Evolutionary conservation across 495 filamentous ascomycete genomes (phyloP), one percentile per base, ranked within the genome.

Genomic region (Penicillium coffeae): DNA sequence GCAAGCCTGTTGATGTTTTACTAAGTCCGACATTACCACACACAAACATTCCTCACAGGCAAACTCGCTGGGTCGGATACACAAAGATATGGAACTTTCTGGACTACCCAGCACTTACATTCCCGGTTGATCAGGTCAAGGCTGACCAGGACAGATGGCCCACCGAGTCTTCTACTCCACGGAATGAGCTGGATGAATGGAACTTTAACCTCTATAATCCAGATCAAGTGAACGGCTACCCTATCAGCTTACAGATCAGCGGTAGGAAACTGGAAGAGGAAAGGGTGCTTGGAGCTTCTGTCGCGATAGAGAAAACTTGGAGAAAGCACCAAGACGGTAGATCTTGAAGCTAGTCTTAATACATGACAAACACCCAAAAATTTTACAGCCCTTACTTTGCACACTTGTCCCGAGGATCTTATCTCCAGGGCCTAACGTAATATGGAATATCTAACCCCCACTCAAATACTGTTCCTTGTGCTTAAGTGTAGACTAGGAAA

Each of bases 41-140:
- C 48, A 58, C 60, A 1, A 69, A 77, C 12, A 72, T 79, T 13
- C 71, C 77, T 25, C 76, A 75, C 33, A 63, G 73, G 12, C 60
- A 51, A 54, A 71, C 79, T 48, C 63, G 58, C 9, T 74, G 71
- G 69, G 66, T 82, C 38, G 74, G 74, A 0, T 89, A 87, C 54
- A 86, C 82, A 0, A 70, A 73, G 35, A 79, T 86, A 50, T 88
- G 85, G 84, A 88, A 89, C 58, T 55, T 87, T 27, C 63, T 88
- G 0, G 83, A 87, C 56, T 88, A 83, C 54, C 77, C 78, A 8
- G 67, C 73, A 20, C 65, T 82, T 25, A 74, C 77, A 4, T 64
- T 85, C 38, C 82, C 82, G 1, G 73, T 84, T 16, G 70, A 74
- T 15, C 62, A 67, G 20, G 78, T 77, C 8, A 71, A 60, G n/a